Evolutionary conservation across 805 yeast species (phyloP), one percentile per base, ranked within the genome.

Genomic region (Candida ovalis): DNA sequence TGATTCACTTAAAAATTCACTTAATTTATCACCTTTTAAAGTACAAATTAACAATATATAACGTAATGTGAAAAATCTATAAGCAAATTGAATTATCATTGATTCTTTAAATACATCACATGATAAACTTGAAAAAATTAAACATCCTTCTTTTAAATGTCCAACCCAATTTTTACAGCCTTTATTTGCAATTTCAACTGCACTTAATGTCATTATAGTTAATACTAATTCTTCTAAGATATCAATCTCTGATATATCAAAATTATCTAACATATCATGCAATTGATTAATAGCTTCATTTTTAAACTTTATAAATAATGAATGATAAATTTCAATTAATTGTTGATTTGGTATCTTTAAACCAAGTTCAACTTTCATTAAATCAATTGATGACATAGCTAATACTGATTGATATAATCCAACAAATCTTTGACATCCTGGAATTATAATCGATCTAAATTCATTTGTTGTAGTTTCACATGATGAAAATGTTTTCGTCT

Each of bases 31-130:
- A 8, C 49, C 43, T 25, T 59, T 59, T 32, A 65, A 47, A 3
- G 68, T 61, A 13, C 62, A 55, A 4, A 61, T 37, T 12, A 63
- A 50, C 4, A 66, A 49, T 15, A 66, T 54, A 45, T 63, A 66
- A n/a, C 70, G 30, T 18, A 66, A 44, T 1, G 66, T 50, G 40
- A 67, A 65, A 46, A 66, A 67, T 23, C 64, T 50, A 40, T 67
- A 67, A 10, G 61, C 66, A 46, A 67, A 67, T 19, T 43, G 45
- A 25, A 66, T 52, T 18, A 57, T 52, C n/a, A 56, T 47, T 3
- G 64, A 59, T 13, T 48, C 40, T 13, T 60, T 24, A 10, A 67
- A 58, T 40, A 54, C 55, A 10, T 49, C 40, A 13, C 51, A 51
- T 19, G 51, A 49, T 19, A 64, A 42, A 3, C 21, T 24, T 1